Percentiles rank a stretch among this genome's conserved stretches.
These are phyloP conservation scores for Pichia terricola DNA, from an alignment of 1,139 yeast genomes.

Conservation along the genomic window DNA sequence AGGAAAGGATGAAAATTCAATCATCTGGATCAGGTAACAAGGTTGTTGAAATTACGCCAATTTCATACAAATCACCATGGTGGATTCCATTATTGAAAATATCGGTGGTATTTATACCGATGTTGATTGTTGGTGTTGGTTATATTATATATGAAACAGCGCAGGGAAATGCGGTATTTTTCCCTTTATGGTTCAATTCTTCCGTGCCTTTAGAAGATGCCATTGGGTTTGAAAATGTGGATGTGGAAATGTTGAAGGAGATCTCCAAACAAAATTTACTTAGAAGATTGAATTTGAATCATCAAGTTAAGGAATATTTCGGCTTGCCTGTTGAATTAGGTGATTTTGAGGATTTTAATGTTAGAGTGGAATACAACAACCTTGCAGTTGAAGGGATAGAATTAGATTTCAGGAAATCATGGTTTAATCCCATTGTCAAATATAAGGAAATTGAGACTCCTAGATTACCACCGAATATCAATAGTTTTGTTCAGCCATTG, in stretches of 20 bases:
- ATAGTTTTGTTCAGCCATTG: slow-evolving; percentile 23
- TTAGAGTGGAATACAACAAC: slow-evolving; percentile 20
- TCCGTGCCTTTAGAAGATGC: slow-evolving; percentile 21
- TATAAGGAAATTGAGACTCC: slow-evolving; percentile 20
- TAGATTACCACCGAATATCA: slow-evolving; percentile 19
- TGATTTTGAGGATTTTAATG: slow-evolving; percentile 19
- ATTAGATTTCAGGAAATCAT: slow-evolving; percentile 21
- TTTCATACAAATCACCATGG: slow-evolving; percentile 10
- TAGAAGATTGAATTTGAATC: slow-evolving; percentile 22
- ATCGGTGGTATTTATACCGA: slow-evolving; percentile 11
- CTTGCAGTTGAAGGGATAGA: slow-evolving; percentile 22
- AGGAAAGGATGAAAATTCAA: slow-evolving; percentile 7
- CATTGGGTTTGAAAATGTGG: slow-evolving; percentile 18
- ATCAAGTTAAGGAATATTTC: slow-evolving; percentile 17
- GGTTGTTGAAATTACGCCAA: background rate
- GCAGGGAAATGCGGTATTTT: slow-evolving; percentile 21
- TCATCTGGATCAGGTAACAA: background rate
- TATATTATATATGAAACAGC: slow-evolving; percentile 21
- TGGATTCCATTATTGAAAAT: slow-evolving; percentile 11
- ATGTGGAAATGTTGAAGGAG: slow-evolving; percentile 18
- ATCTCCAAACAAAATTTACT: slow-evolving; percentile 17
- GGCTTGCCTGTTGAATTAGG: slow-evolving; percentile 24
- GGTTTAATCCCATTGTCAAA: slow-evolving; percentile 19
- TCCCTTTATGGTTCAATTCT: slow-evolving; percentile 22
- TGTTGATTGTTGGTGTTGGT: slow-evolving; percentile 15